Conservation (phyloP, 495 filamentous ascomycete genomes). For the Sabuloglossum arenarium region DNA sequence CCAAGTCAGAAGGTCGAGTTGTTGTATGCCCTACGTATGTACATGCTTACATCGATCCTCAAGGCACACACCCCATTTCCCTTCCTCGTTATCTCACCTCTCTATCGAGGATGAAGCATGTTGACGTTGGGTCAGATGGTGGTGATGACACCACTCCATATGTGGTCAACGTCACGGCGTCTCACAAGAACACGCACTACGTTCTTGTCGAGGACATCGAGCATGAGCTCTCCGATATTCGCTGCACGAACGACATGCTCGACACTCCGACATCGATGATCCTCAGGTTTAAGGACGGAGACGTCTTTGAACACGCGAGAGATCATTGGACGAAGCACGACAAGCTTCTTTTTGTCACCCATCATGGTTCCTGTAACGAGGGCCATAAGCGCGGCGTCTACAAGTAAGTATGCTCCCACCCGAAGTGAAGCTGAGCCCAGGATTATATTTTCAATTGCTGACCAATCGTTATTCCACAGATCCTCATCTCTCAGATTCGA, state of each 20-base stretch:
- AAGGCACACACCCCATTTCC: background rate
- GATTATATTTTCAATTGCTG: background rate
- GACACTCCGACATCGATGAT: background rate
- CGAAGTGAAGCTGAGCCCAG: background rate
- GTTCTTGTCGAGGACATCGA: conserved; percentile 1
- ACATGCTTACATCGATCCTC: background rate
- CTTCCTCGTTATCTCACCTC: too few relatives aligned
- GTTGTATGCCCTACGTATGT: background rate
- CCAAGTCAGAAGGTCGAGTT: background rate
- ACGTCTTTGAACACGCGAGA: background rate
- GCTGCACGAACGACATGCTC: background rate
- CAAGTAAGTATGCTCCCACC: background rate
- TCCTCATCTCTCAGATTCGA: background rate
- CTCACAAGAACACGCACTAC: background rate
- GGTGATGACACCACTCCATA: background rate
- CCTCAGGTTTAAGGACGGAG: background rate
- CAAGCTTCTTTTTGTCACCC: background rate
- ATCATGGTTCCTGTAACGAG: conserved; percentile 1
- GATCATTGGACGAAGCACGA: background rate
- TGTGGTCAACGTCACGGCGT: background rate
- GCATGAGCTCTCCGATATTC: background rate
- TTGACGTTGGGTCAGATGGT: background rate
- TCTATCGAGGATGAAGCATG: too few relatives aligned
- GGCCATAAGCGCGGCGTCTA: conserved; percentile 1
- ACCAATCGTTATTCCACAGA: background rate